These are phyloP conservation scores for Discostella stelligera DNA, from an alignment of 352 stramenopile genomes.

Conservation along the genomic window DNA sequence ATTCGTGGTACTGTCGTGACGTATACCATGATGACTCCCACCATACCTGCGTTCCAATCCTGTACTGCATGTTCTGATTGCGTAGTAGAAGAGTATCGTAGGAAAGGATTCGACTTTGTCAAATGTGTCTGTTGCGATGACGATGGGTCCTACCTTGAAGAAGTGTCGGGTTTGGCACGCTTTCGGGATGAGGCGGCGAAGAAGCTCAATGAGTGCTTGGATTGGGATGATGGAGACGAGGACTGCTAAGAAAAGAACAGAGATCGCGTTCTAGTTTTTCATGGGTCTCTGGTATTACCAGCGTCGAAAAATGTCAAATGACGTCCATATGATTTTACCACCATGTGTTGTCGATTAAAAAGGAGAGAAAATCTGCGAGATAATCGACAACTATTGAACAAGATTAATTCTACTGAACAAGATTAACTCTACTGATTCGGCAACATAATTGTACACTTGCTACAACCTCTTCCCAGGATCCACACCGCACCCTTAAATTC, in stretches of 20 bases:
- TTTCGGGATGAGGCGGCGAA: constrained; percentile 71
- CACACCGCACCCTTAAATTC: not conserved
- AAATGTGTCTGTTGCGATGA: constrained; percentile 69
- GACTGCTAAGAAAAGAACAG: constrained; percentile 12
- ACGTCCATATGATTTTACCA: not conserved
- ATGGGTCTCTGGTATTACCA: not conserved
- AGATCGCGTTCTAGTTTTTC: not conserved
- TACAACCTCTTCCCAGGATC: not conserved
- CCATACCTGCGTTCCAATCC: constrained; percentile 89
- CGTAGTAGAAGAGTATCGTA: constrained; percentile 88
- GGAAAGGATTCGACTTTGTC: constrained; percentile 74
- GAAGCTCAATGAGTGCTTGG: constrained; percentile 70
- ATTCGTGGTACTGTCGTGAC: constrained; percentile 93
- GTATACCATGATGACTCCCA: constrained; percentile 87
- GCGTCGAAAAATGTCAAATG: not conserved
- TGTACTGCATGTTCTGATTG: constrained; percentile 93
- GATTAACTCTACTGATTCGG: no score
- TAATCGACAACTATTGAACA: not conserved
- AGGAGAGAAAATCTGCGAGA: no score
- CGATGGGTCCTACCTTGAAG: constrained; percentile 74
- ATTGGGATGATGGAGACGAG: constrained; percentile 69
- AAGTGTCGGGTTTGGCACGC: constrained; percentile 77
- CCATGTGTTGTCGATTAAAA: not conserved
- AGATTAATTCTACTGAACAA: not conserved
- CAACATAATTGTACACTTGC: not conserved